These are phyloP conservation scores for Apiospora malaysiana DNA, from an alignment of 2,329 filamentous ascomycete genomes.

Conservation along the genomic window DNA sequence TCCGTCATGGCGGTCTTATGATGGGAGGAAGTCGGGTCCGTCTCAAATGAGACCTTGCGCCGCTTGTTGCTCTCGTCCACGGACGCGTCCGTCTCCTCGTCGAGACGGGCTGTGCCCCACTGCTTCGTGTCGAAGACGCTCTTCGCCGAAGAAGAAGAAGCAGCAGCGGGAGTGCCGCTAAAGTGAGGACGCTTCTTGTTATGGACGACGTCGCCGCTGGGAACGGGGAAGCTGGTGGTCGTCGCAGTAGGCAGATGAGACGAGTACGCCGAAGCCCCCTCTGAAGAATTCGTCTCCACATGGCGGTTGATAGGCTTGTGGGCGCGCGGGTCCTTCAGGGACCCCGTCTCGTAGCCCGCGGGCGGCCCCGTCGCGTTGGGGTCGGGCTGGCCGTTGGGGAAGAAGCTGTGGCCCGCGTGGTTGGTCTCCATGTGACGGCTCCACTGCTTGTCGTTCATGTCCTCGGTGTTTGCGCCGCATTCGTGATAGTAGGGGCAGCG, in stretches of 20 bases:
- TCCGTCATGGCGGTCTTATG: too few relatives aligned
- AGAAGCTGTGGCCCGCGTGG: slow-evolving; percentile 2
- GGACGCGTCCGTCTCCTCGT: not conserved
- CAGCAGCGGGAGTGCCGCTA: not conserved
- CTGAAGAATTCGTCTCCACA: too few relatives aligned
- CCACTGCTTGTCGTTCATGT: slow-evolving; percentile 20
- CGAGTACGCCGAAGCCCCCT: too few relatives aligned
- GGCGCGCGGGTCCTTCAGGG: not conserved
- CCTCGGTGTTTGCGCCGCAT: slow-evolving; percentile 12
- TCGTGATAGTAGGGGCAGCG: slow-evolving; percentile 17
- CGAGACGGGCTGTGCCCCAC: not conserved
- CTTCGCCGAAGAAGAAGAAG: not conserved
- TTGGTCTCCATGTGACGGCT: slow-evolving; percentile 3
- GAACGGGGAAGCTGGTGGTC: too few relatives aligned
- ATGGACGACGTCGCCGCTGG: too few relatives aligned
- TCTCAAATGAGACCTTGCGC: not conserved
- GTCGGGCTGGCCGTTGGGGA: slow-evolving; percentile 13
- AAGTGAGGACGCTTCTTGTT: not conserved
- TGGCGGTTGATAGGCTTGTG: too few relatives aligned
- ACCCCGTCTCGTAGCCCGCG: not conserved
- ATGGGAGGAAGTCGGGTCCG: not conserved
- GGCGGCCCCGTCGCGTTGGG: not conserved
- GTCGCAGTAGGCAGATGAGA: too few relatives aligned
- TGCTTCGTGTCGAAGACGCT: not conserved
- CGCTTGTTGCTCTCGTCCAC: not conserved